phyloP scores from a whole-genome alignment of 768 basidiomycete genomes.

The Leccinum olivaceopallidum region DNA sequence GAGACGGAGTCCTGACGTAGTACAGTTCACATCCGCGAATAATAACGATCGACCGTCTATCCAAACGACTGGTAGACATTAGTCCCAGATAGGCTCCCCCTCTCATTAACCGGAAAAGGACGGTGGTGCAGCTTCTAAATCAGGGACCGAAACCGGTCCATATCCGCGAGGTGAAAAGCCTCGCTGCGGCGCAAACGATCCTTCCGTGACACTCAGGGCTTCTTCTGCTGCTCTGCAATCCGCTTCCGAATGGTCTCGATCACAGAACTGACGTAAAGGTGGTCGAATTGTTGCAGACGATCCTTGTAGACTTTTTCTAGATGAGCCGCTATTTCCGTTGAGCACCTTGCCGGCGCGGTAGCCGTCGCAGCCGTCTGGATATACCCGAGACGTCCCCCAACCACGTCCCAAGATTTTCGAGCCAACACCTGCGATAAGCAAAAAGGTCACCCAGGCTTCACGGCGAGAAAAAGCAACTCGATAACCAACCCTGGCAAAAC shows the following conservation, averaged over 20 bases:
- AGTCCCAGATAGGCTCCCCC: slow-evolving; percentile 2
- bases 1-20: slow-evolving; percentile 6
- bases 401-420: slow-evolving; percentile 30
- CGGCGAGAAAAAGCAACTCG: slow-evolving; percentile 3
- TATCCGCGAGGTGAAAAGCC: slow-evolving; percentile 8
- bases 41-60: slow-evolving; percentile 7
- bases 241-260: slow-evolving; percentile 33
- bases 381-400: slow-evolving; percentile 30
- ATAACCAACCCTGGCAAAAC: slow-evolving; percentile 27
- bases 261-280: slow-evolving; percentile 34
- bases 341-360: slow-evolving; percentile 25
- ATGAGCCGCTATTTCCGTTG: slow-evolving; percentile 27
- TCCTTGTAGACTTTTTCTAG: slow-evolving; percentile 30
- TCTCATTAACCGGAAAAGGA: slow-evolving; percentile 6
- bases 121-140: slow-evolving; percentile 17
- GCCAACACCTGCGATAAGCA: slow-evolving; percentile 20
- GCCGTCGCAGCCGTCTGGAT: slow-evolving; percentile 23
- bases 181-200: slow-evolving; percentile 11
- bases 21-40: slow-evolving; percentile 10
- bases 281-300: slow-evolving; percentile 34
- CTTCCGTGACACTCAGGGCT: slow-evolving; percentile 19
- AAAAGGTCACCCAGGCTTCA: slow-evolving; percentile 3
- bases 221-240: slow-evolving; percentile 34
- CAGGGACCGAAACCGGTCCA: slow-evolving; percentile 8
- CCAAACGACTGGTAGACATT: slow-evolving; percentile 4